These are phyloP conservation scores for Crotalaria pallida DNA, from an alignment of 306 rosid species.

Conservation along the genomic window DNA sequence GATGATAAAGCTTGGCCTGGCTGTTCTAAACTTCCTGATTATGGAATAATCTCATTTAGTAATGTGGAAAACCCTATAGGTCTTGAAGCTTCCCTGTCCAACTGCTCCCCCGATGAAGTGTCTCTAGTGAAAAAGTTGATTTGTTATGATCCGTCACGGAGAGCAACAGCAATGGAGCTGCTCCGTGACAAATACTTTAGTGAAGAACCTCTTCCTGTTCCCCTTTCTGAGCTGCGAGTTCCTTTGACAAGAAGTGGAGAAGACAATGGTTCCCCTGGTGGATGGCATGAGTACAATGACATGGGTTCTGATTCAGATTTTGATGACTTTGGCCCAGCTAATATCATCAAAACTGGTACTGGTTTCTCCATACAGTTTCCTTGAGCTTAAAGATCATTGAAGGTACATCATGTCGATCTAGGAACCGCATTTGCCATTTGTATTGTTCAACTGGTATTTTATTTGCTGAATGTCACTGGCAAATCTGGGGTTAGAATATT, in stretches of 20 bases:
- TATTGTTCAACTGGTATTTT: conserved; percentile 13
- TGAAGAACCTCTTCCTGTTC: conserved; percentile 79
- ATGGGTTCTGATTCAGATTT: conserved; percentile 73
- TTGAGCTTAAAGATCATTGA: conserved; percentile 36
- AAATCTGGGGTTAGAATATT: not conserved
- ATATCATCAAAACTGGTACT: conserved; percentile 41
- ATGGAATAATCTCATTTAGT: conserved; percentile 61
- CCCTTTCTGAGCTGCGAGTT: conserved; percentile 55
- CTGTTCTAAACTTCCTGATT: conserved; percentile 83
- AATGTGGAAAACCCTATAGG: conserved; percentile 69
- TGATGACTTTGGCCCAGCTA: conserved; percentile 54
- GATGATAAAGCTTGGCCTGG: conserved; percentile 80
- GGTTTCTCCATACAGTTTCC: conserved; percentile 69
- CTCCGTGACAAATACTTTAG: conserved; percentile 65
- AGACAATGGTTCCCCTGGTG: conserved; percentile 46
- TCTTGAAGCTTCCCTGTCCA: conserved; percentile 56
- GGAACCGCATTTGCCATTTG: not conserved
- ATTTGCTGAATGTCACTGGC: conserved; percentile 6
- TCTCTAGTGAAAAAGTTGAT: conserved; percentile 55
- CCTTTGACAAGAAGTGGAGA: conserved; percentile 48
- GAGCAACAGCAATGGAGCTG: conserved; percentile 76
- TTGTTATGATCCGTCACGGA: conserved; percentile 73
- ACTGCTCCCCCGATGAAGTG: conserved; percentile 51
- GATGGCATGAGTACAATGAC: conserved; percentile 40
- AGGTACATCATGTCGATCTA: conserved; percentile 28